These are phyloP conservation scores for Penicillium palitans DNA, from an alignment of 2,329 filamentous ascomycete genomes.

Conservation along the genomic window DNA sequence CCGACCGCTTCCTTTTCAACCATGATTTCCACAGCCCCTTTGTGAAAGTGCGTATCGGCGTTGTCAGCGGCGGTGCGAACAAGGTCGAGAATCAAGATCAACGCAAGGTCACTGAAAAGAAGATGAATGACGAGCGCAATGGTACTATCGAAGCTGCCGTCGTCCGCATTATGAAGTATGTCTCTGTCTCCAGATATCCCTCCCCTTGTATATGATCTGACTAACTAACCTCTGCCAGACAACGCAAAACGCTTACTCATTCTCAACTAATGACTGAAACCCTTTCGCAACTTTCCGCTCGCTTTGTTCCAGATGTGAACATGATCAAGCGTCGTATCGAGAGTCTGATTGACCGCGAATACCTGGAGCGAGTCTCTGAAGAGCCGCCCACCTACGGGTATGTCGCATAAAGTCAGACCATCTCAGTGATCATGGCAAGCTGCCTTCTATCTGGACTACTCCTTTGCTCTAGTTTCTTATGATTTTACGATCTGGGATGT, in stretches of 20 bases:
- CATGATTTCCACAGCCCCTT: constrained; percentile 76
- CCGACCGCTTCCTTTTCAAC: constrained; percentile 82
- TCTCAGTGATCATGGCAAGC: background rate
- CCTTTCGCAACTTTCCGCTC: constrained; percentile 48
- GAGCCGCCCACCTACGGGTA: constrained; percentile 50
- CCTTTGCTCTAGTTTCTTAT: background rate
- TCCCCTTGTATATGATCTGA: background rate
- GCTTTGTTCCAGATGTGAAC: constrained; percentile 53
- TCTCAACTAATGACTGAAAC: constrained; percentile 53
- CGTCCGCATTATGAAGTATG: constrained; percentile 56
- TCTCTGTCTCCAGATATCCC: background rate
- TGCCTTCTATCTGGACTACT: background rate
- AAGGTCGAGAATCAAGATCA: constrained; percentile 76
- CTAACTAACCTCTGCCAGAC: constrained; percentile 33
- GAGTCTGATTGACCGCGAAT: constrained; percentile 55
- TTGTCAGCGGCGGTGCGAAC: constrained; percentile 72
- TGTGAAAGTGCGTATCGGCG: constrained; percentile 84
- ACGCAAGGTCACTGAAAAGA: constrained; percentile 52
- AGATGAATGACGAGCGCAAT: constrained; percentile 52
- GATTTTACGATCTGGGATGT: constrained; percentile 2
- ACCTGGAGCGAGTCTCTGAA: constrained; percentile 48
- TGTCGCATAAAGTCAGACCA: constrained; percentile 36
- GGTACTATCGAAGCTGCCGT: constrained; percentile 54
- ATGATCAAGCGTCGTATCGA: constrained; percentile 57
- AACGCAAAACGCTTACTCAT: constrained; percentile 51